Conservation (phyloP, 495 filamentous ascomycete genomes). For the Penicillium chermesinum region DNA sequence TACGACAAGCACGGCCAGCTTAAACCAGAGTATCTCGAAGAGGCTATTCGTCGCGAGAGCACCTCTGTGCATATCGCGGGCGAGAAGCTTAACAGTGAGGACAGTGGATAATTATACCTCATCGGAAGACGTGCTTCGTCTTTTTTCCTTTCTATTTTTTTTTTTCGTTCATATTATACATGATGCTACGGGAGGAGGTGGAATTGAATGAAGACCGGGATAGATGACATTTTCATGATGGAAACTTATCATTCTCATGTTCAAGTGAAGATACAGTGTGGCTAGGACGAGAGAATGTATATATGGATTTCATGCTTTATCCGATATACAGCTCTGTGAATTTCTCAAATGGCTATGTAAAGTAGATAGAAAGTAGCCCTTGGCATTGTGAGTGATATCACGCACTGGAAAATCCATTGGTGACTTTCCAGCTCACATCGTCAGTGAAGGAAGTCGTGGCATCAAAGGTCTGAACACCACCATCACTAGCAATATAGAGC, state of each 20-base stretch:
- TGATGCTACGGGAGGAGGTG: no score
- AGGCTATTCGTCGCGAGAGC: conserved; percentile 12
- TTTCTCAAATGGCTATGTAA: no score
- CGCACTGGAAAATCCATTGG: conserved; percentile 1
- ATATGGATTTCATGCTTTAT: no score
- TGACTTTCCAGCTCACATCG: conserved; percentile 47
- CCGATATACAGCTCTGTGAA: no score
- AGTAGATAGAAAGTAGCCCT: no score
- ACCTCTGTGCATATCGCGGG: conserved; percentile 11
- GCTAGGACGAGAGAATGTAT: no score
- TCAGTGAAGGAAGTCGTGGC: conserved; percentile 39
- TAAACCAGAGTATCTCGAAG: conserved; percentile 27
- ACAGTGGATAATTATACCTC: conserved; percentile 17
- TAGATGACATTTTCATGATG: no score
- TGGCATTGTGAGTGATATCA: no score
- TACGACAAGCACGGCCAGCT: conserved; percentile 67
- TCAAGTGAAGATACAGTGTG: no score
- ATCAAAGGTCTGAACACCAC: conserved; percentile 48
- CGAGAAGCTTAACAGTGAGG: conserved; percentile 30
- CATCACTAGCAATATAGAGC: conserved; percentile 47
- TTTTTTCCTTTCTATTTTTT: background rate
- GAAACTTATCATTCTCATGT: no score
- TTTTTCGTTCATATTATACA: no score
- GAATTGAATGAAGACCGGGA: no score
- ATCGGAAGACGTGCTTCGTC: background rate